Evolutionary conservation across 177 flowering plant species (phyloP).

Genomic region (Tripterygium wilfordii): DNA sequence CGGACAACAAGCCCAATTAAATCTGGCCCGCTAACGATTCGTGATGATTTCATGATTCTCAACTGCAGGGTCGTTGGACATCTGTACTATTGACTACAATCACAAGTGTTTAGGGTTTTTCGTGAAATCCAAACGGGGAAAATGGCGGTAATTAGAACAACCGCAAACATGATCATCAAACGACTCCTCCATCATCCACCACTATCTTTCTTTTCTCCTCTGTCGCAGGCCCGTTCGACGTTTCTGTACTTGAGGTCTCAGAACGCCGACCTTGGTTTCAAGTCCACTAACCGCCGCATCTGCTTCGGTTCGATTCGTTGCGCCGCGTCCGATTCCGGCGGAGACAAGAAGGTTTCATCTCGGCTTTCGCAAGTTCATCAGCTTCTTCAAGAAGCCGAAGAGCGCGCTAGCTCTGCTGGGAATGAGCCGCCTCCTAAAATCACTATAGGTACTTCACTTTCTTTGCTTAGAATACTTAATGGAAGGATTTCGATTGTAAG

Average conservation of each 20-base stretch:
- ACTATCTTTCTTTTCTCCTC: neutral
- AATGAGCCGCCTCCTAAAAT: slow-evolving; percentile 69
- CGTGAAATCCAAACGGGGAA: neutral
- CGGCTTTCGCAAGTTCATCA: slow-evolving; percentile 78
- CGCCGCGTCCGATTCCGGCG: slow-evolving; percentile 41
- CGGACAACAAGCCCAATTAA: too few species aligned
- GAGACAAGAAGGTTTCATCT: slow-evolving; percentile 54
- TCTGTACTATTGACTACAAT: too few species aligned
- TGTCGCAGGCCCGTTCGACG: slow-evolving; percentile 5
- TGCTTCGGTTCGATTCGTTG: slow-evolving; percentile 30
- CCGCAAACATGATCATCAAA: slow-evolving; percentile 28
- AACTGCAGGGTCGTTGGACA: too few species aligned
- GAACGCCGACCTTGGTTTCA: neutral
- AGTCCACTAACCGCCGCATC: slow-evolving; percentile 14
- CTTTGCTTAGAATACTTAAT: too few species aligned
- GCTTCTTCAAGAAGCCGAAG: slow-evolving; percentile 72
- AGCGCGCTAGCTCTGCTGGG: slow-evolving; percentile 55
- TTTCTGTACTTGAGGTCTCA: neutral
- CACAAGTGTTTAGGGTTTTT: neutral
- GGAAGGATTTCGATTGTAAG: too few species aligned
- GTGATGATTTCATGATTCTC: too few species aligned
- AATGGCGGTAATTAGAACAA: slow-evolving; percentile 51
- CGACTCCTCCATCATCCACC: slow-evolving; percentile 17
- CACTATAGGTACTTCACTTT: slow-evolving; percentile 48
- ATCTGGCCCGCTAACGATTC: too few species aligned